Conservation (phyloP, 768 basidiomycete species). For the Lactarius sp. region DNA sequence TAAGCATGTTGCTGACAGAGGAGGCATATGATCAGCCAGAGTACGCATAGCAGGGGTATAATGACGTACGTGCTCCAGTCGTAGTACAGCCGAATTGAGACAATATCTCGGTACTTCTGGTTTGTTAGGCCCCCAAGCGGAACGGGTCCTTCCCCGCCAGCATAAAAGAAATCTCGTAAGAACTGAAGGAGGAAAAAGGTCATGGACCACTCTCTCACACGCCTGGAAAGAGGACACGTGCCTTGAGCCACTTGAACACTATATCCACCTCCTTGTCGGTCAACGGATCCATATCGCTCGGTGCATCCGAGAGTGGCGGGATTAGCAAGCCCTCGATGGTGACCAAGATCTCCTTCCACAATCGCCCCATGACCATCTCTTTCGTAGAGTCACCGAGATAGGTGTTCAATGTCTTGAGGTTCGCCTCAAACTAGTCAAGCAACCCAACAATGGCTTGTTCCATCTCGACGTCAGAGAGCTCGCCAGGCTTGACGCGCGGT, state of each 20-base stretch:
- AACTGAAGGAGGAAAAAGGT: conserved; percentile 48
- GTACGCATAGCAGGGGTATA: not conserved
- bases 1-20: conserved; percentile 64
- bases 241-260: conserved; percentile 98
- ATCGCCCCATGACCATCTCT: conserved; percentile 85
- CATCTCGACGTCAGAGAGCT: conserved; percentile 88
- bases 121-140: conserved; percentile 84
- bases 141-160: conserved; percentile 87
- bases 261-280: conserved; percentile 96
- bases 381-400: conserved; percentile 80
- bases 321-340: conserved; percentile 86
- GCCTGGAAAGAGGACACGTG: conserved; percentile 31
- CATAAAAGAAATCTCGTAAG: conserved; percentile 91
- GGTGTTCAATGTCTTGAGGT: conserved; percentile 85
- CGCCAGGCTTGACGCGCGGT: conserved; percentile 68
- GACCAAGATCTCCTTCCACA: conserved; percentile 94
- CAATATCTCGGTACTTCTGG: conserved; percentile 87
- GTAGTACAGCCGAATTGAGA: conserved; percentile 90
- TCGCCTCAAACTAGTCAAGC: conserved; percentile 95
- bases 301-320: conserved; percentile 79
- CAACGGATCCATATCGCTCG: conserved; percentile 88
- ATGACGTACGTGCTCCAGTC: conserved; percentile 84
- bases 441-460: conserved; percentile 87
- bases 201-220: not conserved
- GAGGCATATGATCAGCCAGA: conserved; percentile 19